Evolutionary conservation across 1,284 basidiomycete genomes (phyloP).

Genomic region (Tilletiaria anomala): DNA sequence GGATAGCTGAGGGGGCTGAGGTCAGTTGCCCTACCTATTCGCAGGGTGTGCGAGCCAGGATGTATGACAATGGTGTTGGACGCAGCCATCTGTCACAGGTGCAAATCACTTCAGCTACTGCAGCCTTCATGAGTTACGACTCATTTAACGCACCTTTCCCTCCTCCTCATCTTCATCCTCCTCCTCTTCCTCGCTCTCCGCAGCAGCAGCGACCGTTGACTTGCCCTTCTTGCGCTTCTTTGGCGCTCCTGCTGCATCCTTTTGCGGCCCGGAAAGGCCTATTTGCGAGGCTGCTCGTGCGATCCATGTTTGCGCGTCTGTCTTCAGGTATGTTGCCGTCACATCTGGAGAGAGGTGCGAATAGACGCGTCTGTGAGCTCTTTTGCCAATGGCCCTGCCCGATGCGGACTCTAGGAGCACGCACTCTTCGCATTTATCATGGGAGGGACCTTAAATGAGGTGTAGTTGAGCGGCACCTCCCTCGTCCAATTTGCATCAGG

Average conservation of each 20-base stretch:
- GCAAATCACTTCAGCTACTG: background rate
- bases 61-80: conserved; percentile 62
- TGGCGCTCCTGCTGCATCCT: no score
- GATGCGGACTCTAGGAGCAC: no score
- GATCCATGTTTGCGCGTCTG: conserved; percentile 34
- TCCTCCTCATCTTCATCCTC: conserved; percentile 11
- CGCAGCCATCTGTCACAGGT: conserved; percentile 5
- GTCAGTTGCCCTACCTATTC: conserved; percentile 82
- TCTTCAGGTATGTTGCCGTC: conserved; percentile 33
- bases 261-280: no score
- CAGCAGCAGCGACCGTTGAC: conserved; percentile 1
- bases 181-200: conserved; percentile 7
- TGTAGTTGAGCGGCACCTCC: conserved; percentile 24
- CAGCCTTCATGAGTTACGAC: conserved; percentile 3
- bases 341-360: conserved; percentile 12
- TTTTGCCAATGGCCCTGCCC: no score
- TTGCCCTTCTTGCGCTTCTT: conserved; percentile 12
- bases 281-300: conserved; percentile 1
- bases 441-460: conserved; percentile 28
- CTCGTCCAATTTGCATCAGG: conserved; percentile 7
- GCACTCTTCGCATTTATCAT: conserved; percentile 34
- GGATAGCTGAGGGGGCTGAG: conserved; percentile 60
- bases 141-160: conserved; percentile 8
- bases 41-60: conserved; percentile 71
- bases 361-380: no score